Percentiles rank a stretch among this genome's conserved stretches.
phyloP scores from a whole-genome alignment of 2,329 filamentous ascomycete genomes.

The Curvularia verruculosa region DNA sequence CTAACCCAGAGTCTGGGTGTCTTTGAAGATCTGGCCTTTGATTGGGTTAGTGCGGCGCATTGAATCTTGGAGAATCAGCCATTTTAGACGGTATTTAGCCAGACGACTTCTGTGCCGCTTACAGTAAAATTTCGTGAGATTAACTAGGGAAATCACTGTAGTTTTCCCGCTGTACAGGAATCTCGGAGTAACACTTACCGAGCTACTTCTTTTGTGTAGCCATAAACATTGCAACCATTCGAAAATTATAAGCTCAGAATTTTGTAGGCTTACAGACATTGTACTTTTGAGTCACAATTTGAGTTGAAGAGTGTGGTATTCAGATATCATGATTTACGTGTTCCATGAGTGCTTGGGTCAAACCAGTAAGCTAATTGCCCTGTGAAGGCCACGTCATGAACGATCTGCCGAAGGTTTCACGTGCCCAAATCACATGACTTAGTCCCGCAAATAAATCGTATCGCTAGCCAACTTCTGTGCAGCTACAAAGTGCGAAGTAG shows the following conservation, averaged over 20 bases:
- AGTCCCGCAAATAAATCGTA: too few species aligned
- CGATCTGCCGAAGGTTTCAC: too few species aligned
- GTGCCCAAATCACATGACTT: too few species aligned
- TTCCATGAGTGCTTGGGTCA: too few species aligned
- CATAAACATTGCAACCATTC: neutral
- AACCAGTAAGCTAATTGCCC: too few species aligned
- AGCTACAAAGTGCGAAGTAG: too few species aligned
- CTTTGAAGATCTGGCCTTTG: neutral
- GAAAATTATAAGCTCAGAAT: neutral
- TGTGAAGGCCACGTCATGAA: too few species aligned
- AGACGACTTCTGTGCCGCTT: neutral
- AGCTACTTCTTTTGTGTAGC: neutral
- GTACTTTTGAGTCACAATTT: too few species aligned
- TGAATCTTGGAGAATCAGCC: neutral
- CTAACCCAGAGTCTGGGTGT: neutral
- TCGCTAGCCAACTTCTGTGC: too few species aligned
- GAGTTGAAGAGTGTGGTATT: too few species aligned
- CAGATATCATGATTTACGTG: too few species aligned
- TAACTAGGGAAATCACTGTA: neutral
- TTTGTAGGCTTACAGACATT: neutral
- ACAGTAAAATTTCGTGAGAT: neutral
- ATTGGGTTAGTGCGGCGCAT: neutral
- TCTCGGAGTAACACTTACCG: neutral
- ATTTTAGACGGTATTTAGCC: conserved; percentile 3
- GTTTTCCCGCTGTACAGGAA: neutral